phyloP scores from a whole-genome alignment of 1,284 basidiomycete species.

The Moniliophthora roreri region DNA sequence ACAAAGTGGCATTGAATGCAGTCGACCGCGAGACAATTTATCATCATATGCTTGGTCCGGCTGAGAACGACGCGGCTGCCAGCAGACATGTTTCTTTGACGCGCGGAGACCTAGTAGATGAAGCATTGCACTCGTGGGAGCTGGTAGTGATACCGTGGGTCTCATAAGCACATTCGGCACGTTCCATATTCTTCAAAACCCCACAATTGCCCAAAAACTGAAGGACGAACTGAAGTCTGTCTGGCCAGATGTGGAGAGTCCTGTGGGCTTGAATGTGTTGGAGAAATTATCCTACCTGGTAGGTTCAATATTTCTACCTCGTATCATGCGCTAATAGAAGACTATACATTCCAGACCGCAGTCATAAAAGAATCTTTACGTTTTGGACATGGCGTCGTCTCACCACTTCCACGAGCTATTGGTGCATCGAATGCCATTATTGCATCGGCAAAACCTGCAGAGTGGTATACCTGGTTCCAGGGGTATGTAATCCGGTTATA shows the following conservation, averaged over 20 bases:
- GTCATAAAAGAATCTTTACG: slow-evolving; percentile 26
- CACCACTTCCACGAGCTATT: slow-evolving; percentile 23
- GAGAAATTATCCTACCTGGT: slow-evolving; percentile 22
- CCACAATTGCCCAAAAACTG: slow-evolving; percentile 5
- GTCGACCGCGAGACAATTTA: slow-evolving; percentile 17
- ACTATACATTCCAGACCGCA: slow-evolving; percentile 18
- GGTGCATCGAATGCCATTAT: slow-evolving; percentile 17
- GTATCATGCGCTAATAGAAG: no score
- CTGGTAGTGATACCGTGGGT: slow-evolving; percentile 16
- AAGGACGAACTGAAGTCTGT: slow-evolving; percentile 11
- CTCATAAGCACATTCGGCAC: slow-evolving; percentile 5
- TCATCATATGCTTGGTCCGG: slow-evolving; percentile 16
- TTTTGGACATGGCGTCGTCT: slow-evolving; percentile 15
- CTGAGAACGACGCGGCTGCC: neutral
- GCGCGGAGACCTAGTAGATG: slow-evolving; percentile 10
- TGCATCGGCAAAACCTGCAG: no score
- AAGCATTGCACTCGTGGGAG: slow-evolving; percentile 13
- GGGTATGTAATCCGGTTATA: no score
- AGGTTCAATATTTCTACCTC: neutral
- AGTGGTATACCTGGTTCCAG: no score
- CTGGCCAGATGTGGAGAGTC: slow-evolving; percentile 15
- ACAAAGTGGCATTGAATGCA: slow-evolving; percentile 6
- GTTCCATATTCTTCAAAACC: slow-evolving; percentile 15
- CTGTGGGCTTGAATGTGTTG: slow-evolving; percentile 5
- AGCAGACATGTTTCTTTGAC: neutral